Base-by-base conservation (phyloP, 495 filamentous ascomycete species). In the Ramalina peruviana region DNA sequence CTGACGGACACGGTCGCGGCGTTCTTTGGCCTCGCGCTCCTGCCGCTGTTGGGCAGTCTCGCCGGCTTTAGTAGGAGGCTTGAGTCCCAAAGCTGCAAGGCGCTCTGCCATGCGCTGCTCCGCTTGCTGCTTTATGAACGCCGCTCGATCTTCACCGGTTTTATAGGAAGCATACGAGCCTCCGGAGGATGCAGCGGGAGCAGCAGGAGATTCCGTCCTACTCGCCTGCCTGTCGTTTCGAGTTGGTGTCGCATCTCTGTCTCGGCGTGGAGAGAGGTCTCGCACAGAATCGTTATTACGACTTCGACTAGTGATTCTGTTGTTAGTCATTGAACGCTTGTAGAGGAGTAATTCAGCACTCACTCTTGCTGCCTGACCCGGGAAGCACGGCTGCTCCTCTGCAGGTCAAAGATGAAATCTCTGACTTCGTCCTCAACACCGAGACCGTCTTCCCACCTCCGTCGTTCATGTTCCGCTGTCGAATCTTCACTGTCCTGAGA, bases 81-180 rank as follows among this genome's bases (percentile, higher is more conserved):
- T 92, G 56, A 99, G 76, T 16, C 92, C 92, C 49, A 95, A 76
- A 42, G 90, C 92, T 40, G 93, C 93, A 54, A 99, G 79, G 44
- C 92, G 80, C 63, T 97, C 93, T n/a, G 90, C 88, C 84, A 99
- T 96, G 41, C 89, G 84, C 61, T 88, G 86, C 64, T 97, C 88
- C 12, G 93, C 93, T 62, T 94, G 89, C 63, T 96, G 88, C 62
- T 92, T 92, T 55, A 96, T 94, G 63, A 88, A 95, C 5, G 93
- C 87, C 23, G 93, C 89, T 38, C 93, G 78, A 54, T 97, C 90
- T 60, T 96, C 88, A 4, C 88, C 81, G 2, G 89, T 93, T 59
- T 83, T 85, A 63, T 86, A 88, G n/a, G 83, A 72, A 3, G 83
- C 77, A 52, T 93, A 92, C 16, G 63, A 49, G 4, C 69, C 68